These are phyloP conservation scores for Platanthera guangdongensis DNA, from an alignment of 106 monocot genomes.

Conservation along the genomic window DNA sequence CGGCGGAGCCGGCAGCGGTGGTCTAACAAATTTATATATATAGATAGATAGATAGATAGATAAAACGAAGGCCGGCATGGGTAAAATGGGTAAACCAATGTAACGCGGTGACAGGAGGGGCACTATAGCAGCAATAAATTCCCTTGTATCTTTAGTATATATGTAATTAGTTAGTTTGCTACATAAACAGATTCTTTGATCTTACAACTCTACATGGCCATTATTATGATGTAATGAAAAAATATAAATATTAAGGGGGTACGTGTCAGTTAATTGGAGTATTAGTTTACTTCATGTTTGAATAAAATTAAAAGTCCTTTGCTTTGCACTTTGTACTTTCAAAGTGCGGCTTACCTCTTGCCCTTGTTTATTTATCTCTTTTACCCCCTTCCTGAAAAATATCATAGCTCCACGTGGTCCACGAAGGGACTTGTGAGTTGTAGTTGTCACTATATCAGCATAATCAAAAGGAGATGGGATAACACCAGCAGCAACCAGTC, in stretches of 20 bases:
- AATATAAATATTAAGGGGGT: not conserved
- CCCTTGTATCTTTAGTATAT: too few species aligned
- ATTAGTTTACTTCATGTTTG: not conserved
- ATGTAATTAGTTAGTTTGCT: too few species aligned
- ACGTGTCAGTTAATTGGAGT: not conserved
- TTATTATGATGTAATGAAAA: not conserved
- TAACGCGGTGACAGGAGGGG: too few species aligned
- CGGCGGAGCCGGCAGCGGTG: too few species aligned
- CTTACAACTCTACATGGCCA: not conserved
- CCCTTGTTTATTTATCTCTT: conserved; percentile 89
- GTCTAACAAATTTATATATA: too few species aligned
- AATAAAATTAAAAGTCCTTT: not conserved
- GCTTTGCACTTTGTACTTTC: not conserved
- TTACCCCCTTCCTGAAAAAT: conserved; percentile 88
- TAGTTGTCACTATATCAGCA: conserved; percentile 95
- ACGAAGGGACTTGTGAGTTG: conserved; percentile 98
- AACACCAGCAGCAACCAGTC: conserved; percentile 93
- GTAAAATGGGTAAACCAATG: too few species aligned
- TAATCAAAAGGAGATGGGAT: conserved; percentile 97
- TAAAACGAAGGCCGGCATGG: too few species aligned
- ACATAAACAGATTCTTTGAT: too few species aligned
- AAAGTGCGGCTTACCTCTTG: conserved; percentile 41
- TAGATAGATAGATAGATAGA: too few species aligned
- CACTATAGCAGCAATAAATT: too few species aligned
- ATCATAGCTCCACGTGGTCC: conserved; percentile 99